Conservation (phyloP, 495 filamentous ascomycete genomes). For the Staphylotrichum longicolle region DNA sequence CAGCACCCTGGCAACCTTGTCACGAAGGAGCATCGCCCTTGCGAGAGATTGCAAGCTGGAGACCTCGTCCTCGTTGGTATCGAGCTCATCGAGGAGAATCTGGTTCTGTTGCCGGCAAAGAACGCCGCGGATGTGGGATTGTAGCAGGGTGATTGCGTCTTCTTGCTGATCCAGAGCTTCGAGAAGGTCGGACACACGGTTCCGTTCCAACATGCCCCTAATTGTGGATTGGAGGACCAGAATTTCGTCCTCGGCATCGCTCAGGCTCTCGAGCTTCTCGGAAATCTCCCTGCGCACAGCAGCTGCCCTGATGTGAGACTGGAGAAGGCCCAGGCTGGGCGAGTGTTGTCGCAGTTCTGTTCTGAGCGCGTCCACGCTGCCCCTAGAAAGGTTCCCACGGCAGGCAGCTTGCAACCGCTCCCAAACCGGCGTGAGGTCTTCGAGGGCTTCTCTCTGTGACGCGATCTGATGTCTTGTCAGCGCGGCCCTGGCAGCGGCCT, state of each 20-base stretch:
- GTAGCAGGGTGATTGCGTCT: conserved; percentile 59
- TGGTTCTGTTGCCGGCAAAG: conserved; percentile 53
- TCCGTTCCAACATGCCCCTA: conserved; percentile 54
- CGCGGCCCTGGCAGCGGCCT: conserved; percentile 44
- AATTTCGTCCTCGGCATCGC: conserved; percentile 42
- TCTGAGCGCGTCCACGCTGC: conserved; percentile 37
- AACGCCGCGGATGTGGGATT: conserved; percentile 67
- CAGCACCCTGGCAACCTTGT: conserved; percentile 65
- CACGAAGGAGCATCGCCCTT: conserved; percentile 75
- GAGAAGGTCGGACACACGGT: conserved; percentile 47
- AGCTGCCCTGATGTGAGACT: conserved; percentile 44
- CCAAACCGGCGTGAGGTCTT: conserved; percentile 43
- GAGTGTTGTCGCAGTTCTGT: conserved; percentile 40
- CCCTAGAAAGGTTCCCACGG: conserved; percentile 49
- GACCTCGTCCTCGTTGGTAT: conserved; percentile 56
- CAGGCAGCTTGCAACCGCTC: conserved; percentile 49
- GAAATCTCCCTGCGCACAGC: conserved; percentile 50
- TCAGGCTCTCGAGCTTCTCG: conserved; percentile 43
- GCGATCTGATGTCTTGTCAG: conserved; percentile 38
- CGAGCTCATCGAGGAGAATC: conserved; percentile 56
- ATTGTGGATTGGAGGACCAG: conserved; percentile 46
- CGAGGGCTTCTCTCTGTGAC: conserved; percentile 41
- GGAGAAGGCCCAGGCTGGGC: conserved; percentile 38
- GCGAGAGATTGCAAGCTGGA: conserved; percentile 67
- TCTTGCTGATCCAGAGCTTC: conserved; percentile 60